Base-by-base conservation (phyloP, 1,284 basidiomycete genomes). In the Melampsora americana region DNA sequence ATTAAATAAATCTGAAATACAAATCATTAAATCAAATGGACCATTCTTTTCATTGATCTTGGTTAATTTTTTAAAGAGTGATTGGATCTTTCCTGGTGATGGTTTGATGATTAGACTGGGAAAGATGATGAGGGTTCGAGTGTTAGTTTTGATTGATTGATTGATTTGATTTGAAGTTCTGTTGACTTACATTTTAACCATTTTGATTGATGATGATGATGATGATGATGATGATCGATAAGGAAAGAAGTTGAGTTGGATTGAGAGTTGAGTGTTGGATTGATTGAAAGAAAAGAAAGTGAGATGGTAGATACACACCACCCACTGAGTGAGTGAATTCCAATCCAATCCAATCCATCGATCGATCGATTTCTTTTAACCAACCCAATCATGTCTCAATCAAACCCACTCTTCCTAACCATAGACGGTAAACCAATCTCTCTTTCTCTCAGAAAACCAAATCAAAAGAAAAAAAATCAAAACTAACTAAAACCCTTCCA, bases 31-130 rank as follows among this genome's bases (percentile, higher is more conserved):
- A 80, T 93, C 90, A 82, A 99, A 99, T 80, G 92, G 93, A 73
- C 95, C 95, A 84, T 98, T 92, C 83, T 97, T 98, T 76, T 88
- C 86, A 84, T 99, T 89, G 80, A 98, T 95, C 26, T 89, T 86
- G 69, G 88, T 89, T 79, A 96, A 87, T 85, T 96, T 98, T 71
- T 87, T 82, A 79, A 92, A 89, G 20, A 96, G 85, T 18, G 89
- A 87, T 56, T 84, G 83, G 79, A 97, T 88, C 0, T 88, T 87
- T 16, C 93, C 93, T n/a, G 86, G 85, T 16, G 91, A 89, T 48
- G 94, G 89, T 1, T 95, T 95, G 59, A 96, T 89, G 7, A 92
- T 90, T 71, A 98, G 86, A 79, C 93, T 95, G 68, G 26, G 35
- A 70, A 64, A 44, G 76, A n/a, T n/a, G n/a, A n/a, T 77, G 53